These are phyloP conservation scores for Aspergillus fructus DNA, from an alignment of 2,329 filamentous ascomycete genomes.

Conservation along the genomic window DNA sequence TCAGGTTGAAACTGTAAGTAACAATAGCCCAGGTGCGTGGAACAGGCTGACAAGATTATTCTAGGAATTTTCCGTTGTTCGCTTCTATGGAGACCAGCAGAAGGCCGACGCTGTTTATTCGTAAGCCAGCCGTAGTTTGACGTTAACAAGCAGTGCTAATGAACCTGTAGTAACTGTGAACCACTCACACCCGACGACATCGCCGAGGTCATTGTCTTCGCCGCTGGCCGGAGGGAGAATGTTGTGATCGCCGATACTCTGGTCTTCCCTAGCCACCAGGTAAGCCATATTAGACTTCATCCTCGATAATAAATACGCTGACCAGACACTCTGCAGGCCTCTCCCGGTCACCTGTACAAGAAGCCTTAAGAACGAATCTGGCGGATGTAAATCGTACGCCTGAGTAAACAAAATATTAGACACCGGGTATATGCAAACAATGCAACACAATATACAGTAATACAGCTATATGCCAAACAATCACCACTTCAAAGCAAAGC, in stretches of 20 bases:
- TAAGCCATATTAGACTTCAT: conserved; percentile 33
- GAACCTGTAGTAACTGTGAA: conserved; percentile 62
- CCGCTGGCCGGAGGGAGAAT: conserved; percentile 80
- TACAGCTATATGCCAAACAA: not conserved
- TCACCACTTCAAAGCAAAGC: not conserved
- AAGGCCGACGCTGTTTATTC: conserved; percentile 90
- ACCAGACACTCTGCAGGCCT: conserved; percentile 10
- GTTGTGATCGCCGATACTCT: conserved; percentile 86
- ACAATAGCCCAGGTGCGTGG: not conserved
- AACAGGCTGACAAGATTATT: conserved; percentile 6
- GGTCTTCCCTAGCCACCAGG: conserved; percentile 87
- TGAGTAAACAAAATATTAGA: not conserved
- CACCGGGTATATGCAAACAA: not conserved
- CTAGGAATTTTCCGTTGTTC: conserved; percentile 81
- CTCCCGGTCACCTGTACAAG: conserved; percentile 14
- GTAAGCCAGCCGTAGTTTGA: conserved; percentile 48
- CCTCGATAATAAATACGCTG: not conserved
- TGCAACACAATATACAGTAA: not conserved
- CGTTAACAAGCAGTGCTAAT: not conserved
- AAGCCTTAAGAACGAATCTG: not conserved
- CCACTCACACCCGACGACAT: conserved; percentile 88
- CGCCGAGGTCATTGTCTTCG: conserved; percentile 85
- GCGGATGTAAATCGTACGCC: not conserved
- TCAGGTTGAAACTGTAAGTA: conserved; percentile 78
- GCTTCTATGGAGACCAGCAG: conserved; percentile 82